Percentiles rank a stretch among this genome's conserved stretches.
phyloP scores from a whole-genome alignment of 169 alveolate species.

The Plasmodium inui region DNA sequence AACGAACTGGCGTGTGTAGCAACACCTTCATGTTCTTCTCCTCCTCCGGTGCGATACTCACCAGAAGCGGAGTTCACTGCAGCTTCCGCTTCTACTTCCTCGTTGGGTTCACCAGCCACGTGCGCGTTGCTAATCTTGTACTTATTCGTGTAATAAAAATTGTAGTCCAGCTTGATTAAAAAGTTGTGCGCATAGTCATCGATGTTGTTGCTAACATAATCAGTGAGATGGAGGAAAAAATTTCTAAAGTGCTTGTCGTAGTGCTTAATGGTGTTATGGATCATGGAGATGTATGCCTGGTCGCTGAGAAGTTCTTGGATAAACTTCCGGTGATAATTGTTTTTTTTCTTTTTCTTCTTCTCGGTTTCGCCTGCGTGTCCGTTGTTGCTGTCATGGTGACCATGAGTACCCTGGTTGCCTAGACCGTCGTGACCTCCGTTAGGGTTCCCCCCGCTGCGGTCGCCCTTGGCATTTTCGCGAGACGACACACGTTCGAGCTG shows the following conservation, averaged over 20 bases:
- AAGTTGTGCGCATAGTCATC: slow-evolving; percentile 76
- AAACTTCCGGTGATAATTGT: slow-evolving; percentile 42
- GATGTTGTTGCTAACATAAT: slow-evolving; percentile 69
- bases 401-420: no score
- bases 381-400: background rate
- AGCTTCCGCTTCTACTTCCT: background rate
- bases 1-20: background rate
- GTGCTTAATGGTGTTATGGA: slow-evolving; percentile 69
- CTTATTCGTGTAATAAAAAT: slow-evolving; percentile 69
- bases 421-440: background rate
- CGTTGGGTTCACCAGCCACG: background rate
- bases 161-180: slow-evolving; percentile 60
- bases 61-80: background rate
- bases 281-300: slow-evolving; percentile 74
- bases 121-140: background rate
- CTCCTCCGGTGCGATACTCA: background rate
- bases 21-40: background rate
- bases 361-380: background rate
- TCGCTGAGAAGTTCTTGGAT: slow-evolving; percentile 50
- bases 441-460: background rate
- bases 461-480: slow-evolving; percentile 4
- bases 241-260: slow-evolving; percentile 64
- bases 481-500: slow-evolving; percentile 12
- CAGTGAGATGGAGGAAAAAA: slow-evolving; percentile 50
- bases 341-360: slow-evolving; percentile 15